phyloP scores from a whole-genome alignment of 495 filamentous ascomycete species.

The Penicillium crystallinum region DNA sequence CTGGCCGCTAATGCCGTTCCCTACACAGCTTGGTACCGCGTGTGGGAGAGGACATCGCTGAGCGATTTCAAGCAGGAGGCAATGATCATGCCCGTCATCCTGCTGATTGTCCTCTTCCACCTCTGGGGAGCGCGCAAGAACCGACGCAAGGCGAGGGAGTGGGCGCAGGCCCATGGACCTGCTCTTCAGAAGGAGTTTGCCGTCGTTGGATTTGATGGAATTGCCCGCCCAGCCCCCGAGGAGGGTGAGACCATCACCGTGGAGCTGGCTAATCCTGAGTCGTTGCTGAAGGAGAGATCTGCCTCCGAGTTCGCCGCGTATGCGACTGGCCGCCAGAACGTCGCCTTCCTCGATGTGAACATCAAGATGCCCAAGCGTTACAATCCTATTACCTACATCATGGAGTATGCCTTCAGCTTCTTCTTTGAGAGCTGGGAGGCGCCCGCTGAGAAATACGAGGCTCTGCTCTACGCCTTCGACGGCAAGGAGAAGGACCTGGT shows the following conservation, averaged over 20 bases:
- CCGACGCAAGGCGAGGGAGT: constrained; percentile 69
- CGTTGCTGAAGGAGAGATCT: constrained; percentile 73
- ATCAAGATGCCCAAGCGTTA: constrained; percentile 81
- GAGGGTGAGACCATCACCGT: constrained; percentile 41
- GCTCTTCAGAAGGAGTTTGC: constrained; percentile 77
- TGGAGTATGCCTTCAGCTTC: constrained; percentile 64
- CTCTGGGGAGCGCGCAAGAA: constrained; percentile 79
- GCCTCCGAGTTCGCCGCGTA: constrained; percentile 81
- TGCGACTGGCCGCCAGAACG: constrained; percentile 89
- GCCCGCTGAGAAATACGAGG: constrained; percentile 67
- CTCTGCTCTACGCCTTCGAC: constrained; percentile 79
- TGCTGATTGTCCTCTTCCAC: constrained; percentile 70
- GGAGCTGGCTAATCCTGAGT: constrained; percentile 48
- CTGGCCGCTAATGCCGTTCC: constrained; percentile 47
- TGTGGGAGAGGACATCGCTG: constrained; percentile 81
- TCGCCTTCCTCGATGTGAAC: constrained; percentile 83
- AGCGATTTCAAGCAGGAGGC: constrained; percentile 85
- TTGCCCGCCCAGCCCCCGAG: constrained; percentile 31
- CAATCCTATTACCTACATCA: constrained; percentile 71
- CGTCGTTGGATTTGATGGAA: constrained; percentile 70
- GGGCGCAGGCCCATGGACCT: constrained; percentile 70
- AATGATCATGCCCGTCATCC: constrained; percentile 68
- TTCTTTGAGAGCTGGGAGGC: constrained; percentile 69
- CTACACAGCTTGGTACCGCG: constrained; percentile 93
- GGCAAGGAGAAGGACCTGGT: constrained; percentile 78